Evolutionary conservation across 371 early-diverging fungal genomes (phyloP), one percentile per base, ranked within the genome.

Genomic region (Syncephalastrum sp.): DNA sequence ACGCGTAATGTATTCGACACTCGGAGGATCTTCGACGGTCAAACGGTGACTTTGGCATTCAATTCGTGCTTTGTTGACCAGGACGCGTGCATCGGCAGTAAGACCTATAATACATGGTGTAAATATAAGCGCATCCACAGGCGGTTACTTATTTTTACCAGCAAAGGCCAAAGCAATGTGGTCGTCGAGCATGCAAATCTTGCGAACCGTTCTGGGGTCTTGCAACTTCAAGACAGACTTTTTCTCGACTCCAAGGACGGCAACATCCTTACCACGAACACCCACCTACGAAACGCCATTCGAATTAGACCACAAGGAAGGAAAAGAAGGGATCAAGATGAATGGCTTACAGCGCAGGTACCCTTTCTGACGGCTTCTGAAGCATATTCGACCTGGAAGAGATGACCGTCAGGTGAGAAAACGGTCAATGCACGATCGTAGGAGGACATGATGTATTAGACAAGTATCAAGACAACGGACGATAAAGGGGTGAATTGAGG

Each of bases 331-430:
- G 6, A 17, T 46, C 47, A 17, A 29, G 29, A 29, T 45, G 49
- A 6, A 29, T 27, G 23, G 65, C 87, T 73, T 89, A 96, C 97
- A 46, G 93, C 97, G 74, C 96, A 95, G 47, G 95, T 95, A 56
- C 99, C 99, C 75, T 96, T 98, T 67, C 96, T 85, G 50, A 98
- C 96, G 42, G 99, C 99, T 68, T 99, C 98, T 60, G 97, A 91
- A 49, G 99, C 99, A 77, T 99, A 99, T 82, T 99, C 99, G 57
- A 99, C 99, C 86, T 99, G 99, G 77, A 99, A 98, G 58, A 99
- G 82, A 76, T 99, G 97, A 53, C 99, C 99, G 76, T 99, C 99
- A 46, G 99, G 99, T 33, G 99, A 98, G 75, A 99, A 99, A 60
- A 99, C 94, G 48, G 99, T 99, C 61, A 99, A 85, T 51, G 98